phyloP scores from a whole-genome alignment of 306 rosid genomes.

The Quercus parvula region DNA sequence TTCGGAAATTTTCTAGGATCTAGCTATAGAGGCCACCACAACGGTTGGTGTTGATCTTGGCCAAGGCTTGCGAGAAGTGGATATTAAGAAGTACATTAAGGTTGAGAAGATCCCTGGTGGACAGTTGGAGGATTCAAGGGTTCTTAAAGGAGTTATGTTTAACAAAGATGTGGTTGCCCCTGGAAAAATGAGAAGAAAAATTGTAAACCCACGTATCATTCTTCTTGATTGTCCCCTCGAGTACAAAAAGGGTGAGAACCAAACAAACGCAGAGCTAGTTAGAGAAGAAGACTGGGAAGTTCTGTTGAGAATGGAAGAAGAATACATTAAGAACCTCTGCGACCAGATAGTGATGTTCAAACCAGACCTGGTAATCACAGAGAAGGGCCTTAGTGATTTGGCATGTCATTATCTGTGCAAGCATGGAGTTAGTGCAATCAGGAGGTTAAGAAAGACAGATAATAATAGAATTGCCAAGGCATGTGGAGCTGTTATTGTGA shows the following conservation, averaged over 20 bases:
- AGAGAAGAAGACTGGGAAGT: constrained; percentile 94
- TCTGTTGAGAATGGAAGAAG: constrained; percentile 83
- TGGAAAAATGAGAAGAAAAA: constrained; percentile 96
- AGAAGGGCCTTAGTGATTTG: constrained; percentile 96
- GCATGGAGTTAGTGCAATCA: constrained; percentile 85
- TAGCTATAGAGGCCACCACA: constrained; percentile 90
- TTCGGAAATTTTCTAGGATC: constrained; percentile 49
- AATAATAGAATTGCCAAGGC: constrained; percentile 94
- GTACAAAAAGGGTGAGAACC: constrained; percentile 95
- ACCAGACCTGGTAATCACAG: constrained; percentile 88
- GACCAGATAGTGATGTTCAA: constrained; percentile 83
- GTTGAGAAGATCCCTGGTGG: constrained; percentile 97
- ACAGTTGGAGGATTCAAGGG: constrained; percentile 80
- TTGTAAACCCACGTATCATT: constrained; percentile 81
- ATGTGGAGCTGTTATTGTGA: constrained; percentile 91
- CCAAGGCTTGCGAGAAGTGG: constrained; percentile 88
- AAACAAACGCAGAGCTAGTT: constrained; percentile 87
- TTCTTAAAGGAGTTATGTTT: constrained; percentile 89
- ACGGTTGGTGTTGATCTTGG: constrained; percentile 89
- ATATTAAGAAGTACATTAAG: constrained; percentile 86
- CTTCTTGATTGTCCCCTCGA: constrained; percentile 92
- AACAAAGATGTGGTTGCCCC: constrained; percentile 92
- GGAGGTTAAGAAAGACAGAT: constrained; percentile 87
- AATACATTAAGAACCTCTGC: constrained; percentile 79
- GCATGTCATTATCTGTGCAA: constrained; percentile 88